A percentile compares a stretch with the other conserved stretches of the same genome.
Conservation (phyloP, 192 early-diverging fungal species). For the Entomortierella lignicola region DNA sequence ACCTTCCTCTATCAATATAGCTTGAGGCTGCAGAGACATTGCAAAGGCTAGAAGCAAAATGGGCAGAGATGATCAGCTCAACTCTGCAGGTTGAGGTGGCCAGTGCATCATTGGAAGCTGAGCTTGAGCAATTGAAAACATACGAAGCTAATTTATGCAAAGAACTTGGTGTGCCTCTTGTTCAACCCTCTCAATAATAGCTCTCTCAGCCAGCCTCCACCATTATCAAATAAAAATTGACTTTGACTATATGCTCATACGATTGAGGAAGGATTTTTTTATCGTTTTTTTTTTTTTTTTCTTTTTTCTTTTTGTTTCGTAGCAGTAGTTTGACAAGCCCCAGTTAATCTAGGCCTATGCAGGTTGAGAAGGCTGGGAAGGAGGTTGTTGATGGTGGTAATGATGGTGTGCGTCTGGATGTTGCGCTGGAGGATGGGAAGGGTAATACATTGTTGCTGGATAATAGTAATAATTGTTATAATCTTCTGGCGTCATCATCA, state of each 20-base stretch:
- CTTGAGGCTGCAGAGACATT: slow-evolving; percentile 56
- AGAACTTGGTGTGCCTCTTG: slow-evolving; percentile 26
- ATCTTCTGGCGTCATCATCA: slow-evolving; percentile 44
- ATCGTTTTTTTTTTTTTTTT: too few relatives aligned
- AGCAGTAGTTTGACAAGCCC: too few relatives aligned
- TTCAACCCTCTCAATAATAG: too few relatives aligned
- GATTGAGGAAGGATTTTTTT: too few relatives aligned
- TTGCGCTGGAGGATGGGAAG: slow-evolving; percentile 17
- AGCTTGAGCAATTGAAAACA: slow-evolving; percentile 57
- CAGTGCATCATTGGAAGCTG: slow-evolving; percentile 56
- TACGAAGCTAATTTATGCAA: slow-evolving; percentile 50
- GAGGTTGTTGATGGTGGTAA: not conserved
- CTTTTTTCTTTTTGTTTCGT: too few relatives aligned
- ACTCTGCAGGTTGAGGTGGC: slow-evolving; percentile 66
- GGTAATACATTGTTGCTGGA: slow-evolving; percentile 33
- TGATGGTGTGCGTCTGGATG: slow-evolving; percentile 11
- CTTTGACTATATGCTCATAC: too few relatives aligned
- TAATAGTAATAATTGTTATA: slow-evolving; percentile 54
- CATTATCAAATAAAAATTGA: too few relatives aligned
- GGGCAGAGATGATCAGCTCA: slow-evolving; percentile 62
- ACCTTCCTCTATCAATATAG: slow-evolving; percentile 2
- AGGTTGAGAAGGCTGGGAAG: not conserved
- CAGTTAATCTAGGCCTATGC: not conserved
- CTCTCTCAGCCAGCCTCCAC: too few relatives aligned
- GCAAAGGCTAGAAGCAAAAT: slow-evolving; percentile 60